Conservation (phyloP, 768 basidiomycete genomes). For the Russula dissimulans region DNA sequence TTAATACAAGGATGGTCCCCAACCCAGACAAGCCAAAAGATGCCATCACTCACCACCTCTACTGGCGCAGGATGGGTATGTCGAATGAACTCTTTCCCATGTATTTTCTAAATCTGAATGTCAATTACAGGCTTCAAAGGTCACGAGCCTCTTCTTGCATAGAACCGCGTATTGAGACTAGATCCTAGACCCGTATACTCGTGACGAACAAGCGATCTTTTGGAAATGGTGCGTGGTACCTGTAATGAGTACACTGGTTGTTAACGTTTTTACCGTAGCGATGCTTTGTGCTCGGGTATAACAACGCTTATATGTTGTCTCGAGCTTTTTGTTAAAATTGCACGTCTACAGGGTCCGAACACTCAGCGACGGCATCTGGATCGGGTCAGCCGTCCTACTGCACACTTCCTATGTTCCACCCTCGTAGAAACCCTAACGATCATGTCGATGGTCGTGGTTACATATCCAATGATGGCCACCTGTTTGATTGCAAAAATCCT, state of each 20-base stretch:
- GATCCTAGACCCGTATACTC: conserved; percentile 45
- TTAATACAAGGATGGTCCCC: conserved; percentile 35
- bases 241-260: not conserved
- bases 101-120: not conserved
- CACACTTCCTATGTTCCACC: conserved; percentile 44
- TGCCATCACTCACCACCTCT: conserved; percentile 42
- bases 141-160: conserved; percentile 4
- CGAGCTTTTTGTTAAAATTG: not conserved
- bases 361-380: conserved; percentile 26
- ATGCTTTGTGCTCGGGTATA: conserved; percentile 43
- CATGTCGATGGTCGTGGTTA: conserved; percentile 32
- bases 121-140: conserved; percentile 42
- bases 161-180: not conserved
- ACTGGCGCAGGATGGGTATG: conserved; percentile 50
- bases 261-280: conserved; percentile 25
- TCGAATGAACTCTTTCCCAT: conserved; percentile 9
- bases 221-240: conserved; percentile 37
- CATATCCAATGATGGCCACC: conserved; percentile 47
- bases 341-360: conserved; percentile 38
- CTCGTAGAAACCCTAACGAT: conserved; percentile 25
- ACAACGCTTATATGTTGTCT: not conserved
- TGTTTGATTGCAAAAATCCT: conserved; percentile 46
- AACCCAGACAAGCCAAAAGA: conserved; percentile 43
- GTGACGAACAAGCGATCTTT: conserved; percentile 44
- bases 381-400: conserved; percentile 45